These are phyloP conservation scores for Elsinoe fawcettii DNA, from an alignment of 2,329 filamentous ascomycete species.

Conservation along the genomic window DNA sequence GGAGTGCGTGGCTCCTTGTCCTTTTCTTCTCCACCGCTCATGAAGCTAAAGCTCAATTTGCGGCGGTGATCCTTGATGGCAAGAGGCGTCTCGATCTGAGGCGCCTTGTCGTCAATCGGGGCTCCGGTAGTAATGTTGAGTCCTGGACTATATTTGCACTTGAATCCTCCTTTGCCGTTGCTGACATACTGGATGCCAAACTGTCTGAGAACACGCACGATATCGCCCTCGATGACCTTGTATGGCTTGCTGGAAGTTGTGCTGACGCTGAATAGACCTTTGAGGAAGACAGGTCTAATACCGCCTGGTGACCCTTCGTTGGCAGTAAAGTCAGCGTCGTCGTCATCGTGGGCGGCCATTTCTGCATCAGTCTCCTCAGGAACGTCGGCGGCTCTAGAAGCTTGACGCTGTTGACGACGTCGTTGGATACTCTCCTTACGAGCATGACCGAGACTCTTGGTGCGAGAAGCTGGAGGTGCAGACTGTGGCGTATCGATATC, in stretches of 20 bases:
- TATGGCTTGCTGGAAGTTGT: conserved; percentile 92
- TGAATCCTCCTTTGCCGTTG: conserved; percentile 80
- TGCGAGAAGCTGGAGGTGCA: conserved; percentile 59
- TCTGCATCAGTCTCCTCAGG: conserved; percentile 88
- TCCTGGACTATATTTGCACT: conserved; percentile 78
- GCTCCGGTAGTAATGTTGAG: conserved; percentile 63
- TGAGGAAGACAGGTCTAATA: conserved; percentile 89
- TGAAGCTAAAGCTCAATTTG: conserved; percentile 74
- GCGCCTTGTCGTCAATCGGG: conserved; percentile 24
- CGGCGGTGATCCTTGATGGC: conserved; percentile 56
- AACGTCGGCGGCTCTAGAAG: conserved; percentile 62
- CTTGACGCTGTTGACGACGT: conserved; percentile 54
- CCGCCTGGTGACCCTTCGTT: conserved; percentile 58
- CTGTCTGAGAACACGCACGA: conserved; percentile 80
- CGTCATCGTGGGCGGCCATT: conserved; percentile 46
- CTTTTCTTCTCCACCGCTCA: conserved; percentile 55
- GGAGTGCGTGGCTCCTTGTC: conserved; percentile 48
- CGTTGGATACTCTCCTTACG: conserved; percentile 88
- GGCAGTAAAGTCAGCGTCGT: conserved; percentile 32
- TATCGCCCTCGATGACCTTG: conserved; percentile 74
- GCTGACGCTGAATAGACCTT: conserved; percentile 93
- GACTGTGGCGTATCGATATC: conserved; percentile 23
- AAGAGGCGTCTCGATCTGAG: conserved; percentile 33
- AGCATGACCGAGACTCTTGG: conserved; percentile 83
- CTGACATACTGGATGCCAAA: conserved; percentile 86